Base-by-base conservation (phyloP, 2,329 filamentous ascomycete genomes). In the Aspergillus udagawae region DNA sequence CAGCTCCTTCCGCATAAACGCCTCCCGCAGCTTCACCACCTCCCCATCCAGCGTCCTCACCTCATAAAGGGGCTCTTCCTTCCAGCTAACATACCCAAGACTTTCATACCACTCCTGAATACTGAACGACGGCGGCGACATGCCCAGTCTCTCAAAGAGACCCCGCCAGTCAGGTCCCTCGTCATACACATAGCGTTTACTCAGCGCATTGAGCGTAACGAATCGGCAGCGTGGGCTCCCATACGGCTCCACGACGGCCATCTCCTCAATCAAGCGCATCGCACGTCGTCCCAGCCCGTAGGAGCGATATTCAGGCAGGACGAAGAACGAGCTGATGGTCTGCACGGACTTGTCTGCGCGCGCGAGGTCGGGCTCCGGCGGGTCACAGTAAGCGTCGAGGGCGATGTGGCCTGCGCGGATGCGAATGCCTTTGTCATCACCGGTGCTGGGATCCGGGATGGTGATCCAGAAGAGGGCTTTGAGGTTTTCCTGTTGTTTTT, bases 401-500 rank as follows among this genome's bases (percentile, higher is more conserved):
- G 42, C 42, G 20, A 45, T 45, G 42, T 45, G 42, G 3, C 42
- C 42, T 10, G 21, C 42, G 42, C 21, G 21, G 3, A 45, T 21
- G n/a, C 5, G 14, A 7, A 17, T 45, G 4, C 49, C 23, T 17
- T 50, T 54, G 2, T 21, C 35, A 8, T 41, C 14, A 17, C n/a
- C 5, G 17, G 41, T 28, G 1, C 23, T 51, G 17, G 49, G 20
- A 14, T 51, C 14, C 6, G 55, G 12, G 5, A 60, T 48, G 23
- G 38, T 63, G n/a, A 67, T 65, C 65, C 65, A 67, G 28, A 67
- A 67, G 10, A 67, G 50, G 23, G 20, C 54, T 52, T 66, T 67
- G 2, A 60, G 45, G 28, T 32, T 51, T 14, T 60, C 48, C 8
- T 60, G 25, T 54, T 60, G 51, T 38, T 60, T 62, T 14, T 51